Conservation (phyloP, 208 protist genomes). For the Lotmaria passim region DNA sequence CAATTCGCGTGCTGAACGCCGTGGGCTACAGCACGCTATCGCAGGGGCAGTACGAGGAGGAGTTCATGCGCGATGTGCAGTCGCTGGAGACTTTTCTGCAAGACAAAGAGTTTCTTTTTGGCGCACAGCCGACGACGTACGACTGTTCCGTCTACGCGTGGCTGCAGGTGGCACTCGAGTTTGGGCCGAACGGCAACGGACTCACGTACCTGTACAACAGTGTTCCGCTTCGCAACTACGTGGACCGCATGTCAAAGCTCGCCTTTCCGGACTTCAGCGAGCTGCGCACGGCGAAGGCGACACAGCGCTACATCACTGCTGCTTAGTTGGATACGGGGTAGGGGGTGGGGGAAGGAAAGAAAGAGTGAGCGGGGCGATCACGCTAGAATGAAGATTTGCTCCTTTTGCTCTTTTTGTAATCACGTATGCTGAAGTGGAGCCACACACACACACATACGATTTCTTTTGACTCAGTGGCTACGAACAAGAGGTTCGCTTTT, state of each 20-base stretch:
- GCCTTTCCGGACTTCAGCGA: conserved; percentile 69
- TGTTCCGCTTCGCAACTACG: conserved; percentile 46
- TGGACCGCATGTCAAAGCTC: conserved; percentile 50
- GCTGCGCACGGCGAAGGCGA: conserved; percentile 42
- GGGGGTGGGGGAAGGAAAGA: not conserved
- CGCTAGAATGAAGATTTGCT: too few species aligned
- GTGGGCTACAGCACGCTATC: conserved; percentile 56
- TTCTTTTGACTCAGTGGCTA: too few species aligned
- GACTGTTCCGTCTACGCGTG: conserved; percentile 74
- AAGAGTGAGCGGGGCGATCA: not conserved
- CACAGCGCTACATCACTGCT: conserved; percentile 58
- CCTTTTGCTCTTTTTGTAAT: too few species aligned
- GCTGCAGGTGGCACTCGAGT: conserved; percentile 60
- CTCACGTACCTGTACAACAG: conserved; percentile 54
- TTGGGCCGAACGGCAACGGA: conserved; percentile 49
- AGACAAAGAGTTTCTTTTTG: conserved; percentile 55
- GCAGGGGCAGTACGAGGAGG: conserved; percentile 53
- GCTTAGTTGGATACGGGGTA: not conserved
- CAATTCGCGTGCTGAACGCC: conserved; percentile 59
- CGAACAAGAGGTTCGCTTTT: too few species aligned
- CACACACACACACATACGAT: too few species aligned
- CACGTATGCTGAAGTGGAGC: too few species aligned
- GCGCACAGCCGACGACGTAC: conserved; percentile 58
- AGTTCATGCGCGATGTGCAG: conserved; percentile 70
- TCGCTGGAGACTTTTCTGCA: conserved; percentile 56